These are phyloP conservation scores for Fusarium proliferatum DNA, from an alignment of 2,329 filamentous ascomycete species.

Conservation along the genomic window DNA sequence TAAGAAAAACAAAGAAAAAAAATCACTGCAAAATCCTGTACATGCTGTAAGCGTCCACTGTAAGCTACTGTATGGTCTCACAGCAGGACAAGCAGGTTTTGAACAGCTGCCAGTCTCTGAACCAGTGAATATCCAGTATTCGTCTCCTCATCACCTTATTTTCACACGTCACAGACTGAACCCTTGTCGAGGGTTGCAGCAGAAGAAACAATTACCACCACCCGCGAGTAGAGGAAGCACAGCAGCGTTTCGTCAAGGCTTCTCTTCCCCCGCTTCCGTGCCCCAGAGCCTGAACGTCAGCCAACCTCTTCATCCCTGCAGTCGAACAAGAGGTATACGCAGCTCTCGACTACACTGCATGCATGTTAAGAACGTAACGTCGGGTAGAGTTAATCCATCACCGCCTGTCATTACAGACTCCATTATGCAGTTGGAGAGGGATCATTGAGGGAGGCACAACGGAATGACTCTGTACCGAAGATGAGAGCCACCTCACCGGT, in stretches of 20 bases:
- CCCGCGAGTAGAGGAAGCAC: constrained; percentile 19
- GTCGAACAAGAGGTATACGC: constrained; percentile 18
- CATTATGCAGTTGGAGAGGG: constrained; percentile 3
- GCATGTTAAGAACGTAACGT: constrained; percentile 21
- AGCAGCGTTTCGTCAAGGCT: constrained; percentile 11
- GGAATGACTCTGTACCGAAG: constrained; percentile 9
- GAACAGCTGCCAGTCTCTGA: constrained; percentile 5
- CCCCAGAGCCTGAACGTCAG: constrained; percentile 26
- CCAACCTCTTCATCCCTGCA: constrained; percentile 30
- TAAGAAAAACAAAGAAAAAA: not conserved
- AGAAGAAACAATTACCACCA: constrained; percentile 15
- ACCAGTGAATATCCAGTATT: constrained; percentile 16
- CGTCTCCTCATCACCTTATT: constrained; percentile 18
- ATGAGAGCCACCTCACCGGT: constrained; percentile 17
- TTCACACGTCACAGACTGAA: constrained; percentile 25
- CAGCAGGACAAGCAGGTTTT: constrained; percentile 20
- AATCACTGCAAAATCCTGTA: not conserved
- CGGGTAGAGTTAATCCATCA: constrained; percentile 23
- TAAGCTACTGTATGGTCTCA: constrained; percentile 17
- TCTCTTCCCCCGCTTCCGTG: constrained; percentile 13
- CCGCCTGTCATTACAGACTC: constrained; percentile 12
- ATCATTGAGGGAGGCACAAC: not conserved
- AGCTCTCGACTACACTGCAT: constrained; percentile 13
- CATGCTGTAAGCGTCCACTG: constrained; percentile 25
- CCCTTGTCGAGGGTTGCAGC: constrained; percentile 17